Conservation (phyloP, 441 rosid genomes). For the Pelargonium cotyledonis region DNA sequence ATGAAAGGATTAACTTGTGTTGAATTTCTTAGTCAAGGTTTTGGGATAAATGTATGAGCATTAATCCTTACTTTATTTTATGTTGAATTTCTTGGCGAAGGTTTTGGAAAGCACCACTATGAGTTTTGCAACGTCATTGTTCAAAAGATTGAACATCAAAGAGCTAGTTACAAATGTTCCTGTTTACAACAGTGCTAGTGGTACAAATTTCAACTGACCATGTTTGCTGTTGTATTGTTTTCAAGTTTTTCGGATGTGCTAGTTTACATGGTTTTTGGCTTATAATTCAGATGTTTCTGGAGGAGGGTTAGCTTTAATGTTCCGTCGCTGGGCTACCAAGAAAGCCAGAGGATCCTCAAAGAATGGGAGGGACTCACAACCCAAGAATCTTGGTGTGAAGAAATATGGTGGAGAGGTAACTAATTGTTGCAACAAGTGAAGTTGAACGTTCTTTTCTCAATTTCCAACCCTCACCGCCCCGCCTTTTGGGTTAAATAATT, state of each 20-base stretch:
- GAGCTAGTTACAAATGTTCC: conserved; percentile 2
- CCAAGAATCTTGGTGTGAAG: conserved; percentile 84
- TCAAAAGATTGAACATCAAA: conserved; percentile 4
- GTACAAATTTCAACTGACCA: not conserved
- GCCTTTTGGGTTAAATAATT: not conserved
- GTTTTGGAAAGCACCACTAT: not conserved
- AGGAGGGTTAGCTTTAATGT: conserved; percentile 55
- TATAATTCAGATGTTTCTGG: conserved; percentile 42
- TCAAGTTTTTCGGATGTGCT: not conserved
- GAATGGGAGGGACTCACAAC: conserved; percentile 87
- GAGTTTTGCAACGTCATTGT: not conserved
- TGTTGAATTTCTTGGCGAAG: not conserved
- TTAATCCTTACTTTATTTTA: not conserved
- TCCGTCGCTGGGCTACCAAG: conserved; percentile 83
- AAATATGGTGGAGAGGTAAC: conserved; percentile 84
- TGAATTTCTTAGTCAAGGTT: not conserved
- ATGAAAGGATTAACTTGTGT: not conserved
- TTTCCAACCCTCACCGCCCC: not conserved
- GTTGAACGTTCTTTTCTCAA: not conserved
- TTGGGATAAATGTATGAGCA: not conserved
- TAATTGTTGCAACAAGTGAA: not conserved
- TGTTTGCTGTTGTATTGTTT: not conserved
- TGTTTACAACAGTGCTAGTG: not conserved
- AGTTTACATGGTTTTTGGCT: not conserved
- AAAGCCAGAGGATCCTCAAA: conserved; percentile 79